A percentile compares a stretch with the other conserved stretches of the same genome.
Conservation (phyloP, 2,329 filamentous ascomycete species). For the Calonectria pseudoreteaudii region DNA sequence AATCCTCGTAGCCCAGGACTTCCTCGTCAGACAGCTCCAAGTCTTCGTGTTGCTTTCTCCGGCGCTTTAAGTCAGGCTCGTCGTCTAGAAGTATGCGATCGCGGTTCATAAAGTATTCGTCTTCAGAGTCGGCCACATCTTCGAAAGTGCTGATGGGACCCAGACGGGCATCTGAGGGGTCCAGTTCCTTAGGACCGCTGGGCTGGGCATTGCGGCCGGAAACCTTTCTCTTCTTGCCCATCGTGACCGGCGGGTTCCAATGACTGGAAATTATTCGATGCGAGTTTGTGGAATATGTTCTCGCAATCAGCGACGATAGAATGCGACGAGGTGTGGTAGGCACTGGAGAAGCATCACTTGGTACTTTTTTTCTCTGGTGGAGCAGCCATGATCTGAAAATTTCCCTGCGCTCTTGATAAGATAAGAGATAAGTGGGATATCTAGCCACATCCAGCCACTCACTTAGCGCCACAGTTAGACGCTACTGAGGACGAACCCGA, state of each 20-base stretch:
- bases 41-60: constrained; percentile 78
- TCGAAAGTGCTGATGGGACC: constrained; percentile 74
- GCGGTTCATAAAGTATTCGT: constrained; percentile 89
- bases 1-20: constrained; percentile 62
- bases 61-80: constrained; percentile 80
- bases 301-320: background rate
- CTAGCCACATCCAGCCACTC: constrained; percentile 8
- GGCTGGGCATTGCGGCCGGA: constrained; percentile 59
- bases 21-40: constrained; percentile 74
- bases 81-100: constrained; percentile 91
- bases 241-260: constrained; percentile 43
- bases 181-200: constrained; percentile 65
- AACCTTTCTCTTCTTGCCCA: constrained; percentile 80
- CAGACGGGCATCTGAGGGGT: constrained; percentile 71
- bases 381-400: constrained; percentile 17
- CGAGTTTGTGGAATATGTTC: too few relatives aligned
- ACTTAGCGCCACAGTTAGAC: background rate
- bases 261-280: background rate
- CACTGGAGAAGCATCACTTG: background rate
- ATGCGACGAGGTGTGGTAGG: background rate
- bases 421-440: constrained; percentile 6
- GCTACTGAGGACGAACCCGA: background rate
- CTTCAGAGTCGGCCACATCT: constrained; percentile 92
- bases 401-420: constrained; percentile 17
- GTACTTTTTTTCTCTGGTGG: constrained; percentile 20